Base-by-base conservation (phyloP, 1,139 yeast genomes). In the Debaryomyces coudertii region DNA sequence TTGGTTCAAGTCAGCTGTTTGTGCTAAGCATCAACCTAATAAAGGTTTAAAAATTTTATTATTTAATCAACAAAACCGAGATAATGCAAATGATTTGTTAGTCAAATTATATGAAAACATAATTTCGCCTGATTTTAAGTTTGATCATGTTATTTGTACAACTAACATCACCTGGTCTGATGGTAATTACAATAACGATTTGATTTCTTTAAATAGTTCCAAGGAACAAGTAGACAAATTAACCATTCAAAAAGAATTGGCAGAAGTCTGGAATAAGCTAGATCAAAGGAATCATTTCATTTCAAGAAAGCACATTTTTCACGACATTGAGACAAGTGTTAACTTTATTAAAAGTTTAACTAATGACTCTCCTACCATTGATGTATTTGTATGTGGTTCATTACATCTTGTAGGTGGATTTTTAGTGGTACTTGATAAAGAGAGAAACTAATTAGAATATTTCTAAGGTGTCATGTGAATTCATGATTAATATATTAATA, bases 61-160 rank as follows among this genome's bases (percentile, higher is more conserved):
- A 6, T 95, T 95, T 71, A 95, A 95, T 63, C 99, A 95, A 65
- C 99, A 95, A 65, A 88, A 90, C 22, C 79, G 99, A 58, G 96
- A 74, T 8, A 74, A 92, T 58, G 95, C 95, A 9, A 77, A 74
- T 35, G 79, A 79, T 3, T 72, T 95, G 29, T 73, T 92, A 29
- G 66, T 69, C 11, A 74, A 76, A 37, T 71, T 93, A 23, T 71
- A 78, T 57, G 61, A 74, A 2, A 73, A 70, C 7, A 66, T 82
- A 5, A 37, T 53, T 30, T 55, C 39, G 54, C 66, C 40, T 55
- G 60, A 29, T 48, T 48, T 78, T 8, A 63, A 64, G 25, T 89
- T 93, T 56, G 89, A 85, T 60, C 81, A 85, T 48, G 97, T 83
- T 1, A 74, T 90, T 4, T 95, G 95, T 69, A 84, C 96, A 22